Evolutionary conservation across 2,329 filamentous ascomycete genomes (phyloP).

Genomic region (Verticillium albo-atrum): DNA sequence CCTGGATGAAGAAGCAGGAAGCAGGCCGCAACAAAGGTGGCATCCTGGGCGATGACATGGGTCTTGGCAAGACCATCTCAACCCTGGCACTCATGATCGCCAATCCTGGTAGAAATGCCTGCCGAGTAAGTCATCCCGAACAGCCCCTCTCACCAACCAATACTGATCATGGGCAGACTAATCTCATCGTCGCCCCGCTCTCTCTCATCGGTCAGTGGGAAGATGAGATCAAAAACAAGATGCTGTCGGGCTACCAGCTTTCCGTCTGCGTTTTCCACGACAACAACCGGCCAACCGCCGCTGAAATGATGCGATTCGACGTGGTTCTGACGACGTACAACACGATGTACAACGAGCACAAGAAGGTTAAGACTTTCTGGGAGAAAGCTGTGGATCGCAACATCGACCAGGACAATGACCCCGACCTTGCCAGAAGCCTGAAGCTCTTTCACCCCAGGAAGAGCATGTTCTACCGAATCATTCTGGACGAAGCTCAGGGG

Average conservation of each 20-base stretch:
- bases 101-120: slow-evolving; percentile 51
- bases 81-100: slow-evolving; percentile 72
- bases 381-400: slow-evolving; percentile 39
- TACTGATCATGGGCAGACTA: slow-evolving; percentile 48
- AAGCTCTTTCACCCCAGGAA: slow-evolving; percentile 56
- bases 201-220: slow-evolving; percentile 82
- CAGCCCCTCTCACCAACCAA: not conserved
- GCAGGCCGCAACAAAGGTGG: slow-evolving; percentile 70
- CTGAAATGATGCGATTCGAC: slow-evolving; percentile 61
- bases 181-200: slow-evolving; percentile 77
- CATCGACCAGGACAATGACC: slow-evolving; percentile 30
- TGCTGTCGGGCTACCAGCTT: slow-evolving; percentile 55
- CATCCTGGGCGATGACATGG: slow-evolving; percentile 79
- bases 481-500: slow-evolving; percentile 75
- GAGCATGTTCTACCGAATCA: slow-evolving; percentile 62
- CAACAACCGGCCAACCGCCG: slow-evolving; percentile 46
- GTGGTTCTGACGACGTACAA: slow-evolving; percentile 78
- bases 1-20: slow-evolving; percentile 75
- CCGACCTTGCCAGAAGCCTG: slow-evolving; percentile 32
- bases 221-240: slow-evolving; percentile 68
- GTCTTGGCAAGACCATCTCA: slow-evolving; percentile 79
- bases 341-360: slow-evolving; percentile 63
- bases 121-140: slow-evolving; percentile 18
- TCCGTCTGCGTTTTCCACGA: slow-evolving; percentile 68
- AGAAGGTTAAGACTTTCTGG: slow-evolving; percentile 51